Conservation (phyloP, 2,329 filamentous ascomycete species). For the Knufia petricola region DNA sequence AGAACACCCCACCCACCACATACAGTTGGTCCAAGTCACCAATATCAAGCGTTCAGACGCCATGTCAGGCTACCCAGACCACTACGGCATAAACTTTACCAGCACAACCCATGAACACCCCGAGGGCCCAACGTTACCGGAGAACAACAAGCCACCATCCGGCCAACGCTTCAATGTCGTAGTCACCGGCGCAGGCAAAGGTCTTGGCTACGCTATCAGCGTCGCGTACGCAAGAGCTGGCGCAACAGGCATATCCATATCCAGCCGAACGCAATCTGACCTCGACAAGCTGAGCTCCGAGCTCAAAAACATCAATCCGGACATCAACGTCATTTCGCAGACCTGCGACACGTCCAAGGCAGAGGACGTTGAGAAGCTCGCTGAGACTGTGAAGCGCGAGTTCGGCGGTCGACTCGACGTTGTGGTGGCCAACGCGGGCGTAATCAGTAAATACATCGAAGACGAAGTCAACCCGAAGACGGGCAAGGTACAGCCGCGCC, state of each 20-base stretch:
- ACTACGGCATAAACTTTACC: constrained; percentile 13
- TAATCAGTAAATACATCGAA: constrained; percentile 17
- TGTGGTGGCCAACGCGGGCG: constrained; percentile 29
- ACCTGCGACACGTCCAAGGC: constrained; percentile 18
- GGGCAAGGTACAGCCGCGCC: constrained; percentile 11
- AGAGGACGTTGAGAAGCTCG: constrained; percentile 25
- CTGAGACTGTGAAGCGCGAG: constrained; percentile 21
- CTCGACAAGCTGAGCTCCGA: constrained; percentile 17
- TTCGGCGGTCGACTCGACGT: constrained; percentile 28
- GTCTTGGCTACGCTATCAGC: constrained; percentile 29
- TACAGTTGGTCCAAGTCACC: no score
- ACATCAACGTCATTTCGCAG: constrained; percentile 25
- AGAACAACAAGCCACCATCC: constrained; percentile 14
- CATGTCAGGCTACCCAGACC: constrained; percentile 9
- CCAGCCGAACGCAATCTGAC: constrained; percentile 23
- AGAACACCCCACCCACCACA: no score
- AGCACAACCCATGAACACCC: constrained; percentile 11
- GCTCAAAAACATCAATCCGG: constrained; percentile 23
- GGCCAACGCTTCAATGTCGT: constrained; percentile 23
- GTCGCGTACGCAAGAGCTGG: constrained; percentile 28
- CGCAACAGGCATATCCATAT: constrained; percentile 30
- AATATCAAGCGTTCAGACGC: no score
- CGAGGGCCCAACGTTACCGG: constrained; percentile 15
- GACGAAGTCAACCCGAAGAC: constrained; percentile 16
- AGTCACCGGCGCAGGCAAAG: constrained; percentile 30